These are phyloP conservation scores for Candida anglica DNA, from an alignment of 805 yeast species.

Conservation along the genomic window DNA sequence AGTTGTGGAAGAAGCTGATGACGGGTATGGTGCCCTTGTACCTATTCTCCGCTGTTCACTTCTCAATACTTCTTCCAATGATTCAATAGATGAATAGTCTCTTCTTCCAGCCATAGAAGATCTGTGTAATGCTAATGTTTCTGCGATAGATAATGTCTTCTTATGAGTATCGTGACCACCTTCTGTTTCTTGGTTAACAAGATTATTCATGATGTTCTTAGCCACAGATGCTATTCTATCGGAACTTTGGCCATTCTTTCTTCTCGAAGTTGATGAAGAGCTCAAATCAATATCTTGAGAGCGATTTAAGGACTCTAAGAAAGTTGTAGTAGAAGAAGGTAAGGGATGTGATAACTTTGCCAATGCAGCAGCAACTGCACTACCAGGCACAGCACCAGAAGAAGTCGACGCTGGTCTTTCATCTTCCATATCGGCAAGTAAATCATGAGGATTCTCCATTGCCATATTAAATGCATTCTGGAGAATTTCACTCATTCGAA, in stretches of 20 bases:
- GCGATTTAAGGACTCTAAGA: conserved; percentile 11
- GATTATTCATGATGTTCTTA: conserved; percentile 7
- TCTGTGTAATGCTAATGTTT: conserved; percentile 53
- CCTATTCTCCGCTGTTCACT: conserved; percentile 9
- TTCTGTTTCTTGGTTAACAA: conserved; percentile 3
- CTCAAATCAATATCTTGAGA: conserved; percentile 11
- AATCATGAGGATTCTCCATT: conserved; percentile 54
- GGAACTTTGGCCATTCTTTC: not conserved
- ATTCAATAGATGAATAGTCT: conserved; percentile 24
- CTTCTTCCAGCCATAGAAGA: conserved; percentile 36
- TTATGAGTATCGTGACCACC: conserved; percentile 7
- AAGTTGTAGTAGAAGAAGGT: conserved; percentile 11
- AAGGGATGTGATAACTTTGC: conserved; percentile 7
- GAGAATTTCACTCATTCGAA: conserved; percentile 63
- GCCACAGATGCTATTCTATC: conserved; percentile 6
- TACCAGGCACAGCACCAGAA: conserved; percentile 1
- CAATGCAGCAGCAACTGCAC: conserved; percentile 6
- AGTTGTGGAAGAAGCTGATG: not conserved
- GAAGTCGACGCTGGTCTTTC: conserved; percentile 4
- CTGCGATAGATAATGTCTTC: conserved; percentile 50
- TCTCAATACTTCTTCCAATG: conserved; percentile 20
- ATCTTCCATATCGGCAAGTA: conserved; percentile 32
- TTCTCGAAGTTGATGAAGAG: not conserved
- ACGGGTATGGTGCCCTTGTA: no score
- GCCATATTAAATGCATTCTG: conserved; percentile 78